Conservation (phyloP, 1,139 yeast species). For the Pichia sp. region DNA sequence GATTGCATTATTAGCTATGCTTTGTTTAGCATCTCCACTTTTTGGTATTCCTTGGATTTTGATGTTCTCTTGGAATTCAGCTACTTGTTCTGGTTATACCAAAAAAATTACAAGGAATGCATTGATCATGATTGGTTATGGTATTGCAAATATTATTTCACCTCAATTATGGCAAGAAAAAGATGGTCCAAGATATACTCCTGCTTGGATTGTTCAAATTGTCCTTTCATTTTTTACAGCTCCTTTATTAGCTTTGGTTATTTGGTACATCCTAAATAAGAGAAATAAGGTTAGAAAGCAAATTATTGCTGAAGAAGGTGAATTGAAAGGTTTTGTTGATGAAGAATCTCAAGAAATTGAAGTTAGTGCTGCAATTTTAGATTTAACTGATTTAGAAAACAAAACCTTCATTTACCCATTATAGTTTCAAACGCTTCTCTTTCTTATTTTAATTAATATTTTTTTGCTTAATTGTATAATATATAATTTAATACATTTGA, state of each 20-base stretch:
- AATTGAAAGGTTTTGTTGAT: conserved; percentile 24
- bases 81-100: conserved; percentile 36
- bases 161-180: conserved; percentile 40
- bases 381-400: conserved; percentile 43
- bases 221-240: conserved; percentile 40
- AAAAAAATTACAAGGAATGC: conserved; percentile 37
- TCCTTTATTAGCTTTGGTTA: conserved; percentile 35
- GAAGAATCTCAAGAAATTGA: conserved; percentile 26
- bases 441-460: not conserved
- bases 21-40: conserved; percentile 35
- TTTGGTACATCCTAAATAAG: conserved; percentile 34
- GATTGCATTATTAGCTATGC: conserved; percentile 39
- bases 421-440: not conserved
- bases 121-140: conserved; percentile 35
- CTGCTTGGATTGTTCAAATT: conserved; percentile 52
- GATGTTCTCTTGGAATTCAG: conserved; percentile 35
- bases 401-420: conserved; percentile 30
- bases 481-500: too few relatives aligned
- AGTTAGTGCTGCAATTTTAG: conserved; percentile 38
- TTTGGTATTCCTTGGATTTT: conserved; percentile 40
- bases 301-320: conserved; percentile 12
- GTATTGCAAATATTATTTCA: conserved; percentile 39
- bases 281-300: conserved; percentile 35
- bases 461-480: not conserved
- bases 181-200: conserved; percentile 38